Percentiles rank a stretch among this genome's conserved stretches.
Evolutionary conservation across 352 stramenopile species (phyloP).

Genomic region (Phytopythium vexans): DNA sequence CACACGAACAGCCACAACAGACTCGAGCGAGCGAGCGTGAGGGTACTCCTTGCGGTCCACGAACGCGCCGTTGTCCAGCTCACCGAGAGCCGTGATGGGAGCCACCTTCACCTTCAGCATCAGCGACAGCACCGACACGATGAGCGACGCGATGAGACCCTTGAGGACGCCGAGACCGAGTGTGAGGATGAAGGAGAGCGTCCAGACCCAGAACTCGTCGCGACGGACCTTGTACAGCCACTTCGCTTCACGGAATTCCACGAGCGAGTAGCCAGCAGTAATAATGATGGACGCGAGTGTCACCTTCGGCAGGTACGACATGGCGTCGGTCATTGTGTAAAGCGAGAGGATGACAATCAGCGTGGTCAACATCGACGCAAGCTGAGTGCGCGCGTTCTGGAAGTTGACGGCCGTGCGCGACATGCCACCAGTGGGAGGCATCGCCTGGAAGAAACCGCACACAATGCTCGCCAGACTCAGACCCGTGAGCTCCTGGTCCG

Average conservation of each 20-base stretch:
- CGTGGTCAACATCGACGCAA: slow-evolving; percentile 80
- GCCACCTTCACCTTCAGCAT: slow-evolving; percentile 16
- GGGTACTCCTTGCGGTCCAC: slow-evolving; percentile 15
- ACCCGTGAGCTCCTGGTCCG: slow-evolving; percentile 81
- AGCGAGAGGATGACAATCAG: slow-evolving; percentile 82
- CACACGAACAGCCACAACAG: slow-evolving; percentile 38
- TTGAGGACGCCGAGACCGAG: slow-evolving; percentile 9
- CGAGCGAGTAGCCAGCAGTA: slow-evolving; percentile 79
- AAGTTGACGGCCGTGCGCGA: slow-evolving; percentile 89
- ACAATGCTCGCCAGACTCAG: slow-evolving; percentile 83
- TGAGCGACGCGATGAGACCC: not conserved
- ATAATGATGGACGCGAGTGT: slow-evolving; percentile 88
- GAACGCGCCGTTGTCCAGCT: slow-evolving; percentile 21
- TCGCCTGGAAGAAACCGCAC: slow-evolving; percentile 79
- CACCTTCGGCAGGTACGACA: slow-evolving; percentile 81
- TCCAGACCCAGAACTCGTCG: slow-evolving; percentile 38
- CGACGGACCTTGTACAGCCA: slow-evolving; percentile 67
- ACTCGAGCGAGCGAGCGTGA: slow-evolving; percentile 15
- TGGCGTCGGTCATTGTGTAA: slow-evolving; percentile 75
- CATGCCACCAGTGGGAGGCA: slow-evolving; percentile 85
- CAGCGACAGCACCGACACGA: not conserved
- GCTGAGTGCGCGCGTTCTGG: slow-evolving; percentile 73
- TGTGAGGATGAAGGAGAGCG: slow-evolving; percentile 45
- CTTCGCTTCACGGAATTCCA: slow-evolving; percentile 86
- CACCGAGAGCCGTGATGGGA: slow-evolving; percentile 28